Conservation (phyloP, 768 basidiomycete species). For the Chalciporus piperatus region DNA sequence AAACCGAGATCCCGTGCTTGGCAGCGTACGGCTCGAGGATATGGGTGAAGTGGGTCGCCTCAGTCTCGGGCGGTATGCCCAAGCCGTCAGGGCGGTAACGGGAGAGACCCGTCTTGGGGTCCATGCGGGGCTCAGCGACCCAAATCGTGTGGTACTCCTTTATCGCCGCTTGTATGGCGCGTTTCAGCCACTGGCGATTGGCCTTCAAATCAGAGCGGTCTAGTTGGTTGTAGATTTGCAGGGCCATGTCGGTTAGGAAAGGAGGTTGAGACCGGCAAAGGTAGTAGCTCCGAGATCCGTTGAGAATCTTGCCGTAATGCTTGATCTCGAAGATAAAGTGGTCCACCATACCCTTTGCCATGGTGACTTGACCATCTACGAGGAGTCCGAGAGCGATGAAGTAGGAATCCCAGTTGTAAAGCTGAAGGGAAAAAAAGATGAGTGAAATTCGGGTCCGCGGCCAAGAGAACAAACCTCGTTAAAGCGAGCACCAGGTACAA, state of each 20-base stretch:
- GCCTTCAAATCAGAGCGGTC: constrained; percentile 74
- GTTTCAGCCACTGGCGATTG: constrained; percentile 90
- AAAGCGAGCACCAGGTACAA: constrained; percentile 94
- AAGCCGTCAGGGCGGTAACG: constrained; percentile 91
- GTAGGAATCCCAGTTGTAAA: constrained; percentile 96
- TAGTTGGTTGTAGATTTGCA: constrained; percentile 96
- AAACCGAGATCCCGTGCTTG: constrained; percentile 88
- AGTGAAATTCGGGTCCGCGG: background rate
- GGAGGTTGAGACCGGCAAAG: constrained; percentile 95
- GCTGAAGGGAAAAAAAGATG: constrained; percentile 39
- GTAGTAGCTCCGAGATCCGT: constrained; percentile 94
- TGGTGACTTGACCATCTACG: constrained; percentile 88
- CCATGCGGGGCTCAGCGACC: constrained; percentile 92
- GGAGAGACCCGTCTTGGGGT: constrained; percentile 91
- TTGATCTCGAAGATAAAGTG: constrained; percentile 99
- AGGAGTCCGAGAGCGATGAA: constrained; percentile 92
- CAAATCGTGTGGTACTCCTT: constrained; percentile 99
- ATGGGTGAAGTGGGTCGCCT: constrained; percentile 97
- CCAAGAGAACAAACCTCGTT: constrained; percentile 66
- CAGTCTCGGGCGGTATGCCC: constrained; percentile 98
- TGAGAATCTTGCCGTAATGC: constrained; percentile 95
- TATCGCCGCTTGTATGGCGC: constrained; percentile 95
- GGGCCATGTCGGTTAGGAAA: constrained; percentile 97
- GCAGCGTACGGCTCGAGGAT: constrained; percentile 92
- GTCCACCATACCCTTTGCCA: constrained; percentile 98